phyloP scores from a whole-genome alignment of 1,284 basidiomycete species.

The Ustanciosporium gigantosporum region DNA sequence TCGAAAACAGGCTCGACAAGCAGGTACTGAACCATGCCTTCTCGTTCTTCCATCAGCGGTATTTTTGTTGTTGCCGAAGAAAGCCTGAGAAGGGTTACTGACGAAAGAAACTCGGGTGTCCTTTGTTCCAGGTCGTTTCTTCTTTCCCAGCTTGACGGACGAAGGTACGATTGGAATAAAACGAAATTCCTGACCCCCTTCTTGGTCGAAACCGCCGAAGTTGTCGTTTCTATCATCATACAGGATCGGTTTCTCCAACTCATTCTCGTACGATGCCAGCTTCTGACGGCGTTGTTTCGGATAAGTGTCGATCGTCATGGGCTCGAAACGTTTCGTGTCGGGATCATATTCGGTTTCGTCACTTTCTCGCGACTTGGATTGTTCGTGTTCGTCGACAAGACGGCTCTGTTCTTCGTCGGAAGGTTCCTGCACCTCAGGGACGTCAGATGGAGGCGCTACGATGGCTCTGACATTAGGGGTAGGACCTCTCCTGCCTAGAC shows the following conservation, averaged over 20 bases:
- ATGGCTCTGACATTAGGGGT: conserved; percentile 5
- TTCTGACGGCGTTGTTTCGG: too few species aligned
- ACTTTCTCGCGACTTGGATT: too few species aligned
- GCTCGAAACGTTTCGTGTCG: too few species aligned
- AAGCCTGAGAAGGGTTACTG: conserved; percentile 26
- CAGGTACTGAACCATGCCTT: conserved; percentile 17
- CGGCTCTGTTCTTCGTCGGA: too few species aligned
- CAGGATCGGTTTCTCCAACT: too few species aligned
- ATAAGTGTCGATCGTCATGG: too few species aligned
- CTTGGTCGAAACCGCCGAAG: conserved; percentile 4
- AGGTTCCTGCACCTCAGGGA: conserved; percentile 9
- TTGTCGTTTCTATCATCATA: too few species aligned
- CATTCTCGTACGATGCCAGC: conserved; percentile 21
- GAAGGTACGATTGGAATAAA: conserved; percentile 42
- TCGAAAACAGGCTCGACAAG: conserved; percentile 42
- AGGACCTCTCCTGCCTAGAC: too few species aligned
- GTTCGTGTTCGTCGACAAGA: too few species aligned
- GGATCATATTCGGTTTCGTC: too few species aligned
- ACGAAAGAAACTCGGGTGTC: conserved; percentile 41
- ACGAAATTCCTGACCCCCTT: conserved; percentile 12
- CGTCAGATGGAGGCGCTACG: conserved; percentile 45
- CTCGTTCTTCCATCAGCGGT: too few species aligned
- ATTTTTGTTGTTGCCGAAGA: too few species aligned
- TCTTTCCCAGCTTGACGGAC: conserved; percentile 24
- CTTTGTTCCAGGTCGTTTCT: conserved; percentile 30